phyloP scores from a whole-genome alignment of 257 asterid genomes.

The Nicotiana knightiana region DNA sequence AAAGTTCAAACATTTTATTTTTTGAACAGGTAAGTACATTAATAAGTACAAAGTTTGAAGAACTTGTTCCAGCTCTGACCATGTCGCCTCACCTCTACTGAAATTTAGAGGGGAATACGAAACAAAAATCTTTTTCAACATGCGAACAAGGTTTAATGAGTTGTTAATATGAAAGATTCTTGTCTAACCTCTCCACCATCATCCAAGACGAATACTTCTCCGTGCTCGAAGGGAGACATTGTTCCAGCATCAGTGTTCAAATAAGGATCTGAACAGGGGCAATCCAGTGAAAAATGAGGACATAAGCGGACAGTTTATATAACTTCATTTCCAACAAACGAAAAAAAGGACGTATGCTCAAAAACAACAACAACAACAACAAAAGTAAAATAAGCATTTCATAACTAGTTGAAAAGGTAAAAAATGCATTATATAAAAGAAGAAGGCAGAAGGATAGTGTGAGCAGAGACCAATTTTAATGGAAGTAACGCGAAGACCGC shows the following conservation, averaged over 20 bases:
- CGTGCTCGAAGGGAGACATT: constrained; percentile 97
- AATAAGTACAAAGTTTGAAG: not conserved
- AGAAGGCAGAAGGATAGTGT: not conserved
- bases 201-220: constrained; percentile 87
- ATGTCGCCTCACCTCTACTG: not conserved
- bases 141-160: not conserved
- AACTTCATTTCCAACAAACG: not conserved
- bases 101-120: not conserved
- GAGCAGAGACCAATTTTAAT: constrained; percentile 69
- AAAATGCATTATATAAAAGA: not conserved
- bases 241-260: constrained; percentile 93
- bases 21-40: not conserved
- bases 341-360: not conserved
- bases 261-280: constrained; percentile 69
- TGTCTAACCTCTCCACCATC: constrained; percentile 96
- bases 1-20: too few relatives aligned
- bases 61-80: not conserved
- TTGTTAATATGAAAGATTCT: not conserved
- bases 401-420: not conserved
- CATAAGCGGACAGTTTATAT: not conserved
- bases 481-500: constrained; percentile 89
- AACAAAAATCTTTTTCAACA: not conserved
- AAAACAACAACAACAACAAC: not conserved
- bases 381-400: not conserved
- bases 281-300: constrained; percentile 1